Evolutionary conservation across 2,329 filamentous ascomycete species (phyloP).

Genomic region (Penicillium sclerotigenum): DNA sequence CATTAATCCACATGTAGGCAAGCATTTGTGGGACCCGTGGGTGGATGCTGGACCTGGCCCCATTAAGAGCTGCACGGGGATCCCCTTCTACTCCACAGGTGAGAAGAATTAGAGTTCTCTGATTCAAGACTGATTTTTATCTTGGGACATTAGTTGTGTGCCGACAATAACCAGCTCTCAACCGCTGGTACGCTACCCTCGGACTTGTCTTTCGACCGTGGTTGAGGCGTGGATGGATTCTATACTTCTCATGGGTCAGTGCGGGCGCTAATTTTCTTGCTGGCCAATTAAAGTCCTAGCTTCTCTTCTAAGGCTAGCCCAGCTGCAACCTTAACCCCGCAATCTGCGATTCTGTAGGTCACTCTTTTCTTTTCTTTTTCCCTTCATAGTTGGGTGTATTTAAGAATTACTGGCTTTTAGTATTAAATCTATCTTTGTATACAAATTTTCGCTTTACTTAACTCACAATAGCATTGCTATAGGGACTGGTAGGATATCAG

Average conservation of each 20-base stretch:
- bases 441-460: no score
- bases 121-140: neutral
- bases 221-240: neutral
- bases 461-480: neutral
- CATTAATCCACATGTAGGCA: neutral
- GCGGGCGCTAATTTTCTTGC: constrained; percentile 1
- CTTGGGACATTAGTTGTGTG: neutral
- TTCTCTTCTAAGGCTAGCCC: constrained; percentile 11
- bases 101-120: neutral
- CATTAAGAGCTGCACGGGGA: neutral
- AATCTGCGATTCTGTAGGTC: constrained; percentile 9
- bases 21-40: neutral
- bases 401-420: neutral
- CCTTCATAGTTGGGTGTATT: neutral
- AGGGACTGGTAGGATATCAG: neutral
- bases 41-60: neutral
- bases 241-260: neutral
- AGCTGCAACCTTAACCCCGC: constrained; percentile 30
- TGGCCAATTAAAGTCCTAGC: neutral
- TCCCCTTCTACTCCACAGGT: neutral
- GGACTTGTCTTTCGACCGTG: neutral
- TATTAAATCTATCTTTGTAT: no score
- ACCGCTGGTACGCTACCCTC: neutral
- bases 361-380: neutral
- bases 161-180: neutral